Conservation (phyloP, 176 grass and related monocot genomes). For the Luzula sylvatica region DNA sequence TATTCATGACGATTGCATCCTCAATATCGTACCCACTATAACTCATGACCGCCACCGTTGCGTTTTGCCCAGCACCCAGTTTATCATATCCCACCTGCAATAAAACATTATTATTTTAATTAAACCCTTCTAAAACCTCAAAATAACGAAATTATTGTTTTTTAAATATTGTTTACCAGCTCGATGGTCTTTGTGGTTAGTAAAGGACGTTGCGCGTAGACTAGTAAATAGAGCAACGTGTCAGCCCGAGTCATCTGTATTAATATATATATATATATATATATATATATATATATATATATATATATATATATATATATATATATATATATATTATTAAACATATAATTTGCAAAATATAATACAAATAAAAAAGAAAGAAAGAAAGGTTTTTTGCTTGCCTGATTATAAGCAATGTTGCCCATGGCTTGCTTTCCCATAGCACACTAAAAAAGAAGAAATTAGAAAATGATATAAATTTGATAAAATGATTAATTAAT, state of each 20-base stretch:
- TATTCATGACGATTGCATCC: constrained; percentile 99
- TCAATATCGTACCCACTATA: constrained; percentile 98
- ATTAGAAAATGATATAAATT: constrained; percentile 8
- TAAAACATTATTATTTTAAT: neutral
- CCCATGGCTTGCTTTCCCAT: constrained; percentile 99
- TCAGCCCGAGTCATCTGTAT: constrained; percentile 75
- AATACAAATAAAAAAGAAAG: constrained; percentile 13
- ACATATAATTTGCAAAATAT: neutral
- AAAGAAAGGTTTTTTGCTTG: constrained; percentile 15
- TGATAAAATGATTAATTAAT: too few species aligned
- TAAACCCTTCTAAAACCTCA: neutral
- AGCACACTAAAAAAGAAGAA: constrained; percentile 55
- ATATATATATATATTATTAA: constrained; percentile 13
- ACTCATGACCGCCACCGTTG: constrained; percentile 93
- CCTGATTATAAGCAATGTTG: constrained; percentile 96
- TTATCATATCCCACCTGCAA: constrained; percentile 90
- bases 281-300: constrained; percentile 33
- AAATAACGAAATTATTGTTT: neutral
- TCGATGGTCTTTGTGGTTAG: constrained; percentile 96
- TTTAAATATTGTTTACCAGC: constrained; percentile 35
- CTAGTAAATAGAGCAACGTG: constrained; percentile 75
- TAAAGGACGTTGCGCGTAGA: constrained; percentile 84
- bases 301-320: constrained; percentile 21
- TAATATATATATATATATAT: constrained; percentile 24
- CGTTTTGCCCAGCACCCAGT: constrained; percentile 92